Conservation (phyloP, 2,329 filamentous ascomycete genomes). For the Aspergillus novofumigatus region DNA sequence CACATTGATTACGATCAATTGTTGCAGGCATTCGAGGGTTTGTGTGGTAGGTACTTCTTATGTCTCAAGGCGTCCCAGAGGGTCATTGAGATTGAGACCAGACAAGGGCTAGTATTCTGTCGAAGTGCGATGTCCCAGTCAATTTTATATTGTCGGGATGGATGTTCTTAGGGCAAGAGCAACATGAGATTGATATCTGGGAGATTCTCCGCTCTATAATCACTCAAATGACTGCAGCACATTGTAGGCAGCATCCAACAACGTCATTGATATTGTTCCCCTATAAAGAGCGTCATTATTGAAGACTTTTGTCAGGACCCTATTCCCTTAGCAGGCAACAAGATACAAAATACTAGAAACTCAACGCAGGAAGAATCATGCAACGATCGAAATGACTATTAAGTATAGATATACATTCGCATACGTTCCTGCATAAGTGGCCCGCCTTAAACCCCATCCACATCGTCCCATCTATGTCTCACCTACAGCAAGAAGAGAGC, state of each 20-base stretch:
- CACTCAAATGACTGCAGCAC: background rate
- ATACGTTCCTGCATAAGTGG: background rate
- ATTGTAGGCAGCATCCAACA: background rate
- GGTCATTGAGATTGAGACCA: too few species aligned
- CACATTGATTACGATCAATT: background rate
- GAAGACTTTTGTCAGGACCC: background rate
- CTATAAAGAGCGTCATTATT: background rate
- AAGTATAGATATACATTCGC: background rate
- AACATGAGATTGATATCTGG: background rate
- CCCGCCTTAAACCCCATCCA: background rate
- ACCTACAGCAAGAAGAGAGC: slow-evolving; percentile 21
- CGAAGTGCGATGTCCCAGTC: background rate
- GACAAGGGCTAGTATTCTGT: background rate
- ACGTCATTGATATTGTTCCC: background rate
- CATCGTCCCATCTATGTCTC: slow-evolving; percentile 2
- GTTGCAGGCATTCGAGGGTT: background rate
- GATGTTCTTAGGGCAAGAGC: background rate
- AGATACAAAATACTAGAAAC: background rate
- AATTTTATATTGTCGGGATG: background rate
- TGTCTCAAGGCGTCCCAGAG: background rate
- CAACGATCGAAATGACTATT: background rate
- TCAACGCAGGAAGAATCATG: background rate
- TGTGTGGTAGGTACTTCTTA: background rate
- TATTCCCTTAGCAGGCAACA: background rate
- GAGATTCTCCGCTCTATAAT: too few species aligned